A percentile compares a stretch with the other conserved stretches of the same genome.
phyloP scores from a whole-genome alignment of 1,139 yeast species.

The Blastobotrys buckinghamii region DNA sequence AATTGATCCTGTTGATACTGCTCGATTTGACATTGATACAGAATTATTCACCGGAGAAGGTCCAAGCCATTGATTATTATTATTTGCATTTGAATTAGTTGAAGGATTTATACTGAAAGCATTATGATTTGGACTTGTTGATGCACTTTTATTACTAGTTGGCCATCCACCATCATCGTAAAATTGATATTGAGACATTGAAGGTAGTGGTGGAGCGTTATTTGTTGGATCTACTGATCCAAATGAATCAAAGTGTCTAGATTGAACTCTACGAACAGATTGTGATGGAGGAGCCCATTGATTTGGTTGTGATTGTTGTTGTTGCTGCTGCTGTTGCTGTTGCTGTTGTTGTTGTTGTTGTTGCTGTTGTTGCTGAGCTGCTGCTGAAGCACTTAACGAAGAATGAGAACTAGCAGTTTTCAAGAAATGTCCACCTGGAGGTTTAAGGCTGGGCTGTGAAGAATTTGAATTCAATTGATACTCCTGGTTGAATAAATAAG shows the following conservation, averaged over 20 bases:
- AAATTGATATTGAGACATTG: conserved; percentile 5
- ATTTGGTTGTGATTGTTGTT: not conserved
- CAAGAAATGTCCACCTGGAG: not conserved
- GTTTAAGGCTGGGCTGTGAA: conserved; percentile 1
- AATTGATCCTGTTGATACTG: not conserved
- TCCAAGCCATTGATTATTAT: not conserved
- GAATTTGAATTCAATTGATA: conserved; percentile 2
- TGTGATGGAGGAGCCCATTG: not conserved
- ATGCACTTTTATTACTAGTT: not conserved
- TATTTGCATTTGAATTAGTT: not conserved
- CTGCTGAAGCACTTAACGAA: not conserved
- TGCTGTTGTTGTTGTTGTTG: not conserved
- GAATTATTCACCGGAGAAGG: not conserved
- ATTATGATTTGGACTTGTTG: not conserved
- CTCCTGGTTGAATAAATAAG: conserved; percentile 8
- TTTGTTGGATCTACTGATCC: not conserved
- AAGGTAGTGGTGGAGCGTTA: not conserved
- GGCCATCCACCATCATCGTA: conserved; percentile 9
- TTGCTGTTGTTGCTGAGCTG: not conserved
- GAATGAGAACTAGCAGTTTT: conserved; percentile 9
- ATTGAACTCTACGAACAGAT: conserved; percentile 20
- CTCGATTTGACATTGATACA: not conserved
- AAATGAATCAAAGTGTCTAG: conserved; percentile 25
- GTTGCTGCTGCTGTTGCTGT: not conserved
- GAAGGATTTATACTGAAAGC: not conserved